These are phyloP conservation scores for Sordariomycetes sp. DNA, from an alignment of 2,329 filamentous ascomycete species.

Conservation along the genomic window DNA sequence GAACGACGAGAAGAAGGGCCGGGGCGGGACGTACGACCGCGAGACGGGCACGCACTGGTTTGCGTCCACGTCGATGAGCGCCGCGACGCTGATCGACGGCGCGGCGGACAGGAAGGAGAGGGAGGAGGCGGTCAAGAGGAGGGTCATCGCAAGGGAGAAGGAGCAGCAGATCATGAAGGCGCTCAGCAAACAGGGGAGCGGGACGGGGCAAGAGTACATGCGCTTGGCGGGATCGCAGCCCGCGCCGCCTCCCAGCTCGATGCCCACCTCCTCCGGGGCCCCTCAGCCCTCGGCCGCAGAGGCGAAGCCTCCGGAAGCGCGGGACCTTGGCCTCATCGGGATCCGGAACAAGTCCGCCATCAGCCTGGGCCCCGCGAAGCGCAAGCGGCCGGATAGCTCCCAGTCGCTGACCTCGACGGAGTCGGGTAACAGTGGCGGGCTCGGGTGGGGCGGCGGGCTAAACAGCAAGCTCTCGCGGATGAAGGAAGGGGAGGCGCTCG, in stretches of 20 bases:
- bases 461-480: constrained; percentile 47
- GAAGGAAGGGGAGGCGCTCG: constrained; percentile 48
- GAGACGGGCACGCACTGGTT: constrained; percentile 32
- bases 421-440: constrained; percentile 13
- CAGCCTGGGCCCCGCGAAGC: constrained; percentile 48
- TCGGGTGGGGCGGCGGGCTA: constrained; percentile 49
- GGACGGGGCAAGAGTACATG: constrained; percentile 64
- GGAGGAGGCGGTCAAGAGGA: constrained; percentile 55
- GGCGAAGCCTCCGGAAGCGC: constrained; percentile 23
- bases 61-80: constrained; percentile 36
- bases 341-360: constrained; percentile 27
- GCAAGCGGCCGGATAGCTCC: constrained; percentile 45
- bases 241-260: background rate
- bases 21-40: background rate
- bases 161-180: constrained; percentile 63
- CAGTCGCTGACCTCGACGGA: constrained; percentile 21
- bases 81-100: constrained; percentile 55
- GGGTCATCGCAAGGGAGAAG: constrained; percentile 56
- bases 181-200: constrained; percentile 52
- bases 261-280: constrained; percentile 3
- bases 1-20: constrained; percentile 25
- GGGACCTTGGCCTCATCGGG: constrained; percentile 28
- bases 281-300: constrained; percentile 24
- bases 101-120: constrained; percentile 49
- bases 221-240: constrained; percentile 10